A percentile compares a stretch with the other conserved stretches of the same genome.
Conservation (phyloP, 768 basidiomycete species). For the Leccinellum rugosiceps region DNA sequence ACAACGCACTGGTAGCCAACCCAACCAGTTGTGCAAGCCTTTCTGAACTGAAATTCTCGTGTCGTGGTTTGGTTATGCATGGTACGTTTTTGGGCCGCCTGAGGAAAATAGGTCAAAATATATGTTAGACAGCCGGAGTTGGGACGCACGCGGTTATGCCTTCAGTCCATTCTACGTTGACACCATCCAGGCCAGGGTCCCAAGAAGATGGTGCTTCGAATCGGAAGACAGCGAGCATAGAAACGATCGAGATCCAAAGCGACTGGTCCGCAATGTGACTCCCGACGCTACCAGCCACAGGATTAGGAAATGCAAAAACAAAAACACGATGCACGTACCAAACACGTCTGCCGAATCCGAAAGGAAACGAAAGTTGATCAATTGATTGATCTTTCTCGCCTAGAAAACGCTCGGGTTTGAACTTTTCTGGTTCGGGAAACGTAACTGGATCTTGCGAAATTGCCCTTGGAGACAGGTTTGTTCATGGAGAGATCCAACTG, state of each 20-base stretch:
- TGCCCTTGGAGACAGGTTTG: slow-evolving; percentile 18
- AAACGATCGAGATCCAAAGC: slow-evolving; percentile 29
- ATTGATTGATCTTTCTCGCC: background rate
- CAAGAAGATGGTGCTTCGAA: slow-evolving; percentile 9
- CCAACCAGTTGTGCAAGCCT: slow-evolving; percentile 10
- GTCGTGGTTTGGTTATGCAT: slow-evolving; percentile 10
- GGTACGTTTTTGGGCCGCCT: slow-evolving; percentile 15
- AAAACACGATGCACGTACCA: slow-evolving; percentile 7
- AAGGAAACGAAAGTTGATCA: slow-evolving; percentile 20
- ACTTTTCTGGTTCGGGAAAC: slow-evolving; percentile 37
- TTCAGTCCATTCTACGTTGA: slow-evolving; percentile 18
- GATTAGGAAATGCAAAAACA: background rate
- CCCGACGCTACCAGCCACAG: slow-evolving; percentile 35
- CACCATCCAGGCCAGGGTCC: slow-evolving; percentile 18
- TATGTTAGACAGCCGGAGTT: background rate
- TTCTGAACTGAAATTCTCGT: slow-evolving; percentile 1
- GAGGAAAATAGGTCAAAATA: background rate
- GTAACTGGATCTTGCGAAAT: slow-evolving; percentile 36
- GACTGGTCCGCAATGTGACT: slow-evolving; percentile 38
- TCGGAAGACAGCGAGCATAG: slow-evolving; percentile 18
- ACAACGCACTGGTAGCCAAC: background rate
- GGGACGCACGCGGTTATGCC: slow-evolving; percentile 19
- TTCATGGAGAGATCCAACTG: background rate
- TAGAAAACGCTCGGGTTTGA: slow-evolving; percentile 39
- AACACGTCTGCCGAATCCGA: slow-evolving; percentile 42